phyloP scores from a whole-genome alignment of 805 yeast species.

The Wickerhamiella qilinensis region DNA sequence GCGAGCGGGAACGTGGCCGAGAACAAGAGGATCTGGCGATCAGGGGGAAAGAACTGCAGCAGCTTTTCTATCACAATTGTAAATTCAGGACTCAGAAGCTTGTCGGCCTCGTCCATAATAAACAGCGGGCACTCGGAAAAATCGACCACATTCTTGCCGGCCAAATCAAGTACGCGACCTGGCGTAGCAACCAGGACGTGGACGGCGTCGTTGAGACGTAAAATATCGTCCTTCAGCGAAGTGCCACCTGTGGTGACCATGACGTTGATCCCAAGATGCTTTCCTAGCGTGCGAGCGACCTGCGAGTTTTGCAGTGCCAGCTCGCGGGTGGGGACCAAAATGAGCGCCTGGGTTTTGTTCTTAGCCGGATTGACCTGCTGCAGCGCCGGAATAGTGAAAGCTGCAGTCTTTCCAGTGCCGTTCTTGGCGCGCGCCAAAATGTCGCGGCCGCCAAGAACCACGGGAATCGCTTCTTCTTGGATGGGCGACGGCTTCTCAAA shows the following conservation, averaged over 20 bases:
- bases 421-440: conserved; percentile 94
- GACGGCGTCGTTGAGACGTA: conserved; percentile 83
- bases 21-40: conserved; percentile 72
- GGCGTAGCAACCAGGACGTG: conserved; percentile 96
- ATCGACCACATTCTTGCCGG: conserved; percentile 75
- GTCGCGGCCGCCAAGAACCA: conserved; percentile 89
- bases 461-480: conserved; percentile 94
- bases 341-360: conserved; percentile 76
- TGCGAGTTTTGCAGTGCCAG: conserved; percentile 95
- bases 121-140: conserved; percentile 73
- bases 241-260: conserved; percentile 99
- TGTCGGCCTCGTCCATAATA: conserved; percentile 98
- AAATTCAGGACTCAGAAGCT: conserved; percentile 84
- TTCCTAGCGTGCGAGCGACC: conserved; percentile 89
- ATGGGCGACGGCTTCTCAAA: conserved; percentile 96
- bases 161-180: conserved; percentile 90
- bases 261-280: conserved; percentile 78
- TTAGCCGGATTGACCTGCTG: conserved; percentile 76
- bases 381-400: conserved; percentile 84
- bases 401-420: conserved; percentile 98
- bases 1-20: conserved; percentile 94
- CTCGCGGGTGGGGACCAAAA: conserved; percentile 94
- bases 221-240: conserved; percentile 77
- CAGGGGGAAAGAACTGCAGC: conserved; percentile 59
- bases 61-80: conserved; percentile 76